Conservation (phyloP, 1,284 basidiomycete species). For the Heliocybe sulcata region DNA sequence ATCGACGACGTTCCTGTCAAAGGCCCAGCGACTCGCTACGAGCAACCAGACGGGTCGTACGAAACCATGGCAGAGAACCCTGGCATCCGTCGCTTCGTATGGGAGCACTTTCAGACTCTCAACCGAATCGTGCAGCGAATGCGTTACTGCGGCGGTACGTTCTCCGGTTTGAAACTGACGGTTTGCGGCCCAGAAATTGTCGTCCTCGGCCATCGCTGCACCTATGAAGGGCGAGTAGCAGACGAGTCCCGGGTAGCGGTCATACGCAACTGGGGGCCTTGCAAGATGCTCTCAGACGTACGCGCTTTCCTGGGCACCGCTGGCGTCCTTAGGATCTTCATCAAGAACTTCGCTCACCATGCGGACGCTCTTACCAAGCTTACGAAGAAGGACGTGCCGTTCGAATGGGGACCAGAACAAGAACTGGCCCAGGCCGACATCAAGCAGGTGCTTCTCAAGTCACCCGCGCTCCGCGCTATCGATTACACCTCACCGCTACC, state of each 20-base stretch:
- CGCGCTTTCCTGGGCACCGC: constrained; percentile 14
- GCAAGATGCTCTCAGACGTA: constrained; percentile 13
- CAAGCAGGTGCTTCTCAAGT: constrained; percentile 14
- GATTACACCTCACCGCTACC: constrained; percentile 17
- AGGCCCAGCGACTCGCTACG: constrained; percentile 15
- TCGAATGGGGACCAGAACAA: constrained; percentile 16
- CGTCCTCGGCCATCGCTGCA: constrained; percentile 21
- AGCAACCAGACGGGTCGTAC: constrained; percentile 10
- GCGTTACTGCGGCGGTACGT: constrained; percentile 17
- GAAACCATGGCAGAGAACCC: constrained; percentile 22
- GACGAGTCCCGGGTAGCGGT: constrained; percentile 5
- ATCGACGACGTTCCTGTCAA: constrained; percentile 22
- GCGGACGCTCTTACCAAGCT: constrained; percentile 11
- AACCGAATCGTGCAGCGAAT: constrained; percentile 22
- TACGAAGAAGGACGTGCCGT: constrained; percentile 13
- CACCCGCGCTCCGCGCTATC: constrained; percentile 19
- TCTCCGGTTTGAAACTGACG: constrained; percentile 14
- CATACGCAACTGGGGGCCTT: constrained; percentile 1
- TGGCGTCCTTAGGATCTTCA: neutral
- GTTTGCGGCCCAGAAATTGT: constrained; percentile 13
- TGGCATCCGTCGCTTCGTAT: constrained; percentile 25
- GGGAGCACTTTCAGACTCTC: constrained; percentile 20
- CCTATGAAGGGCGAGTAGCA: constrained; percentile 14
- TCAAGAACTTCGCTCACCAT: neutral
- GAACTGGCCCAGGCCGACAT: constrained; percentile 14